A percentile compares a stretch with the other conserved stretches of the same genome.
phyloP scores from a whole-genome alignment of 257 asterid species.

The Craterostigma plantagineum region DNA sequence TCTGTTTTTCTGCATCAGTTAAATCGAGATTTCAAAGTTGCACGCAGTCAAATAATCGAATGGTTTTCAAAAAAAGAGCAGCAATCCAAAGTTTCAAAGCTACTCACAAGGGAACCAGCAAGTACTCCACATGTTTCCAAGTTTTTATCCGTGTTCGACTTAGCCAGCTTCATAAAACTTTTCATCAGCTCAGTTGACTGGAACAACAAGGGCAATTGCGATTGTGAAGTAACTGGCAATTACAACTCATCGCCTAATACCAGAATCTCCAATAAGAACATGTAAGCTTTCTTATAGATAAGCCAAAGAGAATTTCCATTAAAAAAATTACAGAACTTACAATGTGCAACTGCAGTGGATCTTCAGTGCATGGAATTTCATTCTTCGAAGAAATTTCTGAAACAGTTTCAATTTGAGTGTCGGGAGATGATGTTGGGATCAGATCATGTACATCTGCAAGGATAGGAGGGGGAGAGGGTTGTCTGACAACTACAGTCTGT shows the following conservation, averaged over 20 bases:
- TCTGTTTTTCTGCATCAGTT: conserved; percentile 46
- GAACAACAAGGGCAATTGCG: conserved; percentile 5
- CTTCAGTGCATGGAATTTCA: conserved; percentile 47
- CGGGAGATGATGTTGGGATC: conserved; percentile 29
- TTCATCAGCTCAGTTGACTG: conserved; percentile 85
- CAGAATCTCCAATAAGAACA: neutral
- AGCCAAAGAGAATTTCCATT: conserved; percentile 1
- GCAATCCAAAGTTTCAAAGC: neutral
- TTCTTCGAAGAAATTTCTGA: conserved; percentile 25
- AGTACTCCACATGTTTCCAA: conserved; percentile 95
- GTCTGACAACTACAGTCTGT: conserved; percentile 36
- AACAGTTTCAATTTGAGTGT: conserved; percentile 23
- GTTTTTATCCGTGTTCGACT: conserved; percentile 68
- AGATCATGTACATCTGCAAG: conserved; percentile 79
- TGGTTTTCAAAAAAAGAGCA: neutral
- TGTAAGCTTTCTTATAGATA: no score
- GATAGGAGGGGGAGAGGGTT: conserved; percentile 77
- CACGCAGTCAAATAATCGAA: no score
- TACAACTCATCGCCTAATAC: neutral
- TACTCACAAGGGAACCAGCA: conserved; percentile 85
- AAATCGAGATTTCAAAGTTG: no score
- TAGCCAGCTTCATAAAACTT: conserved; percentile 79
- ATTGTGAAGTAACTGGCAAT: neutral
- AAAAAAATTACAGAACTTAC: conserved; percentile 23
- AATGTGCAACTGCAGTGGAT: conserved; percentile 79